Percentiles rank a stretch among this genome's conserved stretches.
Conservation (phyloP, 208 protist genomes). For the Trypanosoma melophagium region DNA sequence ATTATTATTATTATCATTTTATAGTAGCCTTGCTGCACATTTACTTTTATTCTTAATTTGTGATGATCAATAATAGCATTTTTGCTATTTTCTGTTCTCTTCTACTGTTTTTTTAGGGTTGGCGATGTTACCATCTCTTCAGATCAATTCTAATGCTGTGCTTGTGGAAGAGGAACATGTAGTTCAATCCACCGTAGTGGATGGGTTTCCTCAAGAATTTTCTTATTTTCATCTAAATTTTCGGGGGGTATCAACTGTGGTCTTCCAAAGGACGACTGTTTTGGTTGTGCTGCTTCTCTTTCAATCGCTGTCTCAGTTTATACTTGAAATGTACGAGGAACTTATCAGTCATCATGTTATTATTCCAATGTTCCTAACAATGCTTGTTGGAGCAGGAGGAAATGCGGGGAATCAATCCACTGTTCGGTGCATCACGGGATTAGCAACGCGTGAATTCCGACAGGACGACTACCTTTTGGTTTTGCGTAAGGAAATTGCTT, state of each 20-base stretch:
- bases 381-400: slow-evolving; percentile 62
- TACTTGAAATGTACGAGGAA: slow-evolving; percentile 40
- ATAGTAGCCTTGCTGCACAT: background rate
- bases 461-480: slow-evolving; percentile 19
- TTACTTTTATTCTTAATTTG: no score
- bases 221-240: slow-evolving; percentile 12
- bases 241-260: slow-evolving; percentile 20
- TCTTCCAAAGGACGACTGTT: slow-evolving; percentile 30
- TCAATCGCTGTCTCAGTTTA: slow-evolving; percentile 42
- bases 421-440: slow-evolving; percentile 32
- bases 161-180: slow-evolving; percentile 9
- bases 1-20: background rate
- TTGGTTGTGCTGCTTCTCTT: slow-evolving; percentile 34
- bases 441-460: slow-evolving; percentile 31
- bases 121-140: background rate
- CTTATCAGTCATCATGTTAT: slow-evolving; percentile 46
- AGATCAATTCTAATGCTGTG: background rate
- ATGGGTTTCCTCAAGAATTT: background rate
- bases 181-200: background rate
- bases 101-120: background rate
- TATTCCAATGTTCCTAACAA: slow-evolving; percentile 63
- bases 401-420: slow-evolving; percentile 60
- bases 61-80: no score
- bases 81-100: no score
- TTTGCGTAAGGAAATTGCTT: slow-evolving; percentile 24